These are phyloP conservation scores for Plicaturopsis crispa DNA, from an alignment of 768 basidiomycete genomes.

Conservation along the genomic window DNA sequence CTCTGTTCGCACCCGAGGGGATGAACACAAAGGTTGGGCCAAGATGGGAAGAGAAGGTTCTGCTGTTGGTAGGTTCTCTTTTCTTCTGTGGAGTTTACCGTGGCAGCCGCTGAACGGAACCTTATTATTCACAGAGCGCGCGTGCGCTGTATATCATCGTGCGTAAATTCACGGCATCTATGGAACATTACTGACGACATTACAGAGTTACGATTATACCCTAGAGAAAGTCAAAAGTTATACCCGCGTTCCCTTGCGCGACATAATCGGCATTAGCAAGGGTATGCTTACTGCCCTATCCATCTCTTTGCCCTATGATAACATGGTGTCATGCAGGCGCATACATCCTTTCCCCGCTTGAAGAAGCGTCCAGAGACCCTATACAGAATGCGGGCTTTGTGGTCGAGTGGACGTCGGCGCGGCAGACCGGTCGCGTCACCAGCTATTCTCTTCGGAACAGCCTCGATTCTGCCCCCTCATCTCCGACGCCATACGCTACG, in stretches of 20 bases:
- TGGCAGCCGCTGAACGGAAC: not conserved
- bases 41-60: constrained; percentile 90
- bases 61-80: constrained; percentile 62
- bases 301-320: not conserved
- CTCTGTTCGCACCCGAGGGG: constrained; percentile 78
- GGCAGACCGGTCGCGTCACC: constrained; percentile 68
- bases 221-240: constrained; percentile 88
- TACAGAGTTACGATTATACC: constrained; percentile 86
- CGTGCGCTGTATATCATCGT: constrained; percentile 74
- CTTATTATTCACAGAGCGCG: constrained; percentile 5
- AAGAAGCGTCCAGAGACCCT: constrained; percentile 86
- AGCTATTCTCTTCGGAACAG: constrained; percentile 85
- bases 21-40: constrained; percentile 64
- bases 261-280: constrained; percentile 71
- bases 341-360: constrained; percentile 90
- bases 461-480: constrained; percentile 22
- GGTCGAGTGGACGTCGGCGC: constrained; percentile 66
- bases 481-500: not conserved
- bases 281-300: constrained; percentile 35
- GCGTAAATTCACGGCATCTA: constrained; percentile 20
- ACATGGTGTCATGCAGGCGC: constrained; percentile 50
- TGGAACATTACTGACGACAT: not conserved
- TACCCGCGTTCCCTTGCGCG: constrained; percentile 81
- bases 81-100: not conserved
- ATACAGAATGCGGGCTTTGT: constrained; percentile 85